These are phyloP conservation scores for Pachyrhizus erosus DNA, from an alignment of 306 rosid genomes.

Conservation along the genomic window DNA sequence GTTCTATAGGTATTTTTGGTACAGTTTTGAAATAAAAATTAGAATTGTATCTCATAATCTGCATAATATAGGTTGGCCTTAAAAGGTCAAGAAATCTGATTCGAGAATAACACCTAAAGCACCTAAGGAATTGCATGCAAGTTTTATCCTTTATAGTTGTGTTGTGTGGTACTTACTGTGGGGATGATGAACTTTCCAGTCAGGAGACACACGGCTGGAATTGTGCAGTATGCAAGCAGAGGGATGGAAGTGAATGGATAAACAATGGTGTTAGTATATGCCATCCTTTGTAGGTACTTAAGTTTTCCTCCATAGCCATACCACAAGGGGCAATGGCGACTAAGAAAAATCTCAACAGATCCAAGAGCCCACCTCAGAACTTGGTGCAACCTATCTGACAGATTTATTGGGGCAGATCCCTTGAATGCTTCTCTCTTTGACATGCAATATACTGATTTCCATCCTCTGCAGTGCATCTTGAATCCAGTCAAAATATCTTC, in stretches of 20 bases:
- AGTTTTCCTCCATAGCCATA: conserved; percentile 61
- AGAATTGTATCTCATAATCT: not conserved
- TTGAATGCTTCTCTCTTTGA: conserved; percentile 57
- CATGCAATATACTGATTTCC: conserved; percentile 65
- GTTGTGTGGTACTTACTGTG: conserved; percentile 44
- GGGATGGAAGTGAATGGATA: conserved; percentile 64
- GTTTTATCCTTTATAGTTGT: not conserved
- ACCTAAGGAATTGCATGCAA: not conserved
- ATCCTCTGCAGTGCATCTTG: conserved; percentile 67
- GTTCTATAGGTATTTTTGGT: not conserved
- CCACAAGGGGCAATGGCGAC: conserved; percentile 65
- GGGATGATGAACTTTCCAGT: conserved; percentile 65
- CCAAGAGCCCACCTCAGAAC: conserved; percentile 65
- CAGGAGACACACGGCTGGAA: conserved; percentile 61
- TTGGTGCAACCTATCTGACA: conserved; percentile 62
- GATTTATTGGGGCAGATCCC: conserved; percentile 62
- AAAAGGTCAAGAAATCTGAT: not conserved
- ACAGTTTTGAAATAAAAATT: not conserved
- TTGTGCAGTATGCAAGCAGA: conserved; percentile 57
- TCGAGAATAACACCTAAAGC: not conserved
- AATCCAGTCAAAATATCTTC: conserved; percentile 63
- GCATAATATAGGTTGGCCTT: not conserved
- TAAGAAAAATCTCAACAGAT: conserved; percentile 58
- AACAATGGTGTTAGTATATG: conserved; percentile 58
- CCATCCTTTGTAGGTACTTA: conserved; percentile 55